Conservation (phyloP, 495 filamentous ascomycete species). For the Bryoglossum gracile region DNA sequence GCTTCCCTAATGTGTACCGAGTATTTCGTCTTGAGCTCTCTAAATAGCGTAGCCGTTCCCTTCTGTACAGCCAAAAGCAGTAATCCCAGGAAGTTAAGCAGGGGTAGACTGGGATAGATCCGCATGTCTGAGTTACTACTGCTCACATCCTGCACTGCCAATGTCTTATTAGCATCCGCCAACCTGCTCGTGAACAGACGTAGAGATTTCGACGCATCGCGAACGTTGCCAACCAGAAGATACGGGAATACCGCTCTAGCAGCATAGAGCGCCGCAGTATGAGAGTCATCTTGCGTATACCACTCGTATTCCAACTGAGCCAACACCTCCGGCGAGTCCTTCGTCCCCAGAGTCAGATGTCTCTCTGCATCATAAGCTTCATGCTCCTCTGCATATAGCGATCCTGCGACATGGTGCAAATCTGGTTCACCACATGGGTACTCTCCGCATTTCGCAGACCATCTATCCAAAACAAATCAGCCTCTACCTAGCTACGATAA, state of each 20-base stretch:
- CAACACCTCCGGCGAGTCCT: slow-evolving; percentile 75
- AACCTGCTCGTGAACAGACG: slow-evolving; percentile 73
- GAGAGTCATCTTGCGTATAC: slow-evolving; percentile 82
- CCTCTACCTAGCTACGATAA: slow-evolving; percentile 1
- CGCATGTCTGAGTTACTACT: slow-evolving; percentile 65
- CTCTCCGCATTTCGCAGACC: slow-evolving; percentile 78
- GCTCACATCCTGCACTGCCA: slow-evolving; percentile 75
- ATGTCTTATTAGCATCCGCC: slow-evolving; percentile 55
- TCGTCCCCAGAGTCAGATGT: slow-evolving; percentile 84
- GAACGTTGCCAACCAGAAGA: slow-evolving; percentile 81
- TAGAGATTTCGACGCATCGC: slow-evolving; percentile 76
- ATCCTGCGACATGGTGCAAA: slow-evolving; percentile 86
- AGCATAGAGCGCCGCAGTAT: slow-evolving; percentile 83
- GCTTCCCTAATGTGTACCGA: slow-evolving; percentile 65
- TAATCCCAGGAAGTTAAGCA: slow-evolving; percentile 87
- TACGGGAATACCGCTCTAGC: slow-evolving; percentile 89
- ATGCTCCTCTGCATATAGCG: slow-evolving; percentile 81
- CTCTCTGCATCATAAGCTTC: slow-evolving; percentile 88
- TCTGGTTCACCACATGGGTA: slow-evolving; percentile 92
- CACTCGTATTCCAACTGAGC: slow-evolving; percentile 82
- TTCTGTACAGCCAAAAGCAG: slow-evolving; percentile 77
- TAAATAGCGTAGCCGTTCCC: slow-evolving; percentile 72
- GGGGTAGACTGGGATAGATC: slow-evolving; percentile 78
- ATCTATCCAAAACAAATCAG: slow-evolving; percentile 38
- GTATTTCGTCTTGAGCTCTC: slow-evolving; percentile 77